Evolutionary conservation across 768 basidiomycete species (phyloP).

Genomic region (Lactifluus rugatus): DNA sequence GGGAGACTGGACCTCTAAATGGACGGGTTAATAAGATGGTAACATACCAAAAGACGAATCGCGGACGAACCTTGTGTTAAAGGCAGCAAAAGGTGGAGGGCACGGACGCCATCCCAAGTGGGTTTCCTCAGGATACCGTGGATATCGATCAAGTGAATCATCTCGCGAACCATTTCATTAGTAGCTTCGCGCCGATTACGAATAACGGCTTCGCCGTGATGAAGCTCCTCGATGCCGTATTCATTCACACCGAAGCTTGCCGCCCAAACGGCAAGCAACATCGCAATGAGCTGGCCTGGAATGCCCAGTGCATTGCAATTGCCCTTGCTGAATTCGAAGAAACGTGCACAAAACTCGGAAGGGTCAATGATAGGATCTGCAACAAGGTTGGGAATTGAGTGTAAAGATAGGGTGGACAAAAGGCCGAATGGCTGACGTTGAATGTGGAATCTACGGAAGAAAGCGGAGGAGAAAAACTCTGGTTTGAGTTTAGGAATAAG

Average conservation of each 20-base stretch:
- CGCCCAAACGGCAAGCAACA: constrained; percentile 82
- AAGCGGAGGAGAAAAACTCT: constrained; percentile 77
- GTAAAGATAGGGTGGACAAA: not conserved
- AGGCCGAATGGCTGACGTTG: constrained; percentile 46
- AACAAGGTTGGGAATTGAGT: not conserved
- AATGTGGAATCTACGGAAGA: constrained; percentile 75
- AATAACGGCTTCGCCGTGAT: constrained; percentile 27
- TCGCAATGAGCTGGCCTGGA: constrained; percentile 67
- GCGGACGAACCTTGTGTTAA: constrained; percentile 67
- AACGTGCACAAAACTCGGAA: constrained; percentile 67
- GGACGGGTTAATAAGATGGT: constrained; percentile 6
- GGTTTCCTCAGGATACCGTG: constrained; percentile 72
- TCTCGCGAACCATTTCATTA: constrained; percentile 62
- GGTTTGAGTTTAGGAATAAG: constrained; percentile 63
- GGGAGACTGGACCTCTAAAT: constrained; percentile 34
- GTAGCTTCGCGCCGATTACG: constrained; percentile 44
- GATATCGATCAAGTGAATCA: constrained; percentile 72
- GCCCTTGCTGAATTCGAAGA: constrained; percentile 54
- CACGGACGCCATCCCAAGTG: constrained; percentile 79
- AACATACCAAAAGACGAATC: not conserved
- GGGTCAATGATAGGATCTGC: constrained; percentile 82
- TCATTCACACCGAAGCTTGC: constrained; percentile 84
- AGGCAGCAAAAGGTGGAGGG: constrained; percentile 68
- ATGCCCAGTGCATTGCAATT: constrained; percentile 47
- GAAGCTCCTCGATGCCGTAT: constrained; percentile 46